Evolutionary conservation across 2,329 filamentous ascomycete genomes (phyloP).

Genomic region (Phaeosphaeria sp.): DNA sequence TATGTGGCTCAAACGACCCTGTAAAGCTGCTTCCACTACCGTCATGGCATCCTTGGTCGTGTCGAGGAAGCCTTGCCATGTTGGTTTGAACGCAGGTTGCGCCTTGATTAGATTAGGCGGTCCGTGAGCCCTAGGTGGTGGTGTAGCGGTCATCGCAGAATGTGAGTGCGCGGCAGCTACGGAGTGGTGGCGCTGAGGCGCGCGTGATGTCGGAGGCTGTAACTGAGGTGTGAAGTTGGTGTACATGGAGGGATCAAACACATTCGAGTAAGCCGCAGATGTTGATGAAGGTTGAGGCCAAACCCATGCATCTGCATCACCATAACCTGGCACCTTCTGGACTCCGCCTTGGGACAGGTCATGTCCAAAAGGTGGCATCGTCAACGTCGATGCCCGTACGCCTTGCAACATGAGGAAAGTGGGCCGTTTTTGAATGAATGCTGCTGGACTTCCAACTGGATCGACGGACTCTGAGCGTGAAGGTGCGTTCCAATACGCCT

Average conservation of each 20-base stretch:
- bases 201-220: constrained; percentile 23
- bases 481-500: neutral
- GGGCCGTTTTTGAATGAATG: constrained; percentile 1
- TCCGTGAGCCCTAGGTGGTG: constrained; percentile 38
- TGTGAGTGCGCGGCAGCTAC: constrained; percentile 38
- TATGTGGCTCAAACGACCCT: constrained; percentile 74
- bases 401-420: constrained; percentile 46
- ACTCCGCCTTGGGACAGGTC: constrained; percentile 39
- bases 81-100: constrained; percentile 63
- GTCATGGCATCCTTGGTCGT: constrained; percentile 78
- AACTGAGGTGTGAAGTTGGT: constrained; percentile 30
- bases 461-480: neutral
- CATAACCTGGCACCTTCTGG: constrained; percentile 44
- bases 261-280: constrained; percentile 30
- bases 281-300: constrained; percentile 38
- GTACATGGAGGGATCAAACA: constrained; percentile 43
- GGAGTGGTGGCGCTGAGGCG: constrained; percentile 38
- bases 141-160: constrained; percentile 32
- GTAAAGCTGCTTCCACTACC: constrained; percentile 80
- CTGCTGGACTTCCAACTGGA: neutral
- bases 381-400: constrained; percentile 42
- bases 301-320: constrained; percentile 38
- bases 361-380: constrained; percentile 47
- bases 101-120: constrained; percentile 43
- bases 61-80: constrained; percentile 71